Percentiles rank a stretch among this genome's conserved stretches.
Evolutionary conservation across 352 stramenopile genomes (phyloP).

Genomic region (Phytophthora quininea): DNA sequence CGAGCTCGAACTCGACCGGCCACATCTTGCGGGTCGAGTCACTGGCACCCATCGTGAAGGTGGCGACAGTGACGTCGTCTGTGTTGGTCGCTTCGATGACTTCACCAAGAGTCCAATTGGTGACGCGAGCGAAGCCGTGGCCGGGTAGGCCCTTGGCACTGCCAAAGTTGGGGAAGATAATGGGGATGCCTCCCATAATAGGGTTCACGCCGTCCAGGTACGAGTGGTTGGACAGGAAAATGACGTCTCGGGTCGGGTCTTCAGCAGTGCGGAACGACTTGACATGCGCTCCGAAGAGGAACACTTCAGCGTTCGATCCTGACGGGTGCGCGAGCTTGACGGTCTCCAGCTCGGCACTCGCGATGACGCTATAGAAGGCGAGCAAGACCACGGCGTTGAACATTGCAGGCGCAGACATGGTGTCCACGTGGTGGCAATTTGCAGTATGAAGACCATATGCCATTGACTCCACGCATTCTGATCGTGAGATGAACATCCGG

Average conservation of each 20-base stretch:
- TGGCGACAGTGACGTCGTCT: conserved; percentile 25
- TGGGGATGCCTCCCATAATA: conserved; percentile 90
- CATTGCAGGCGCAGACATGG: background rate
- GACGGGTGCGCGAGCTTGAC: conserved; percentile 60
- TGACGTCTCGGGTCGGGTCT: conserved; percentile 52
- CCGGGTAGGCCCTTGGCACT: conserved; percentile 52
- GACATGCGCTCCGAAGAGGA: conserved; percentile 83
- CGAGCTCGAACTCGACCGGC: conserved; percentile 61
- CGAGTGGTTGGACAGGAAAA: conserved; percentile 87
- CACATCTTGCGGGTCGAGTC: conserved; percentile 42
- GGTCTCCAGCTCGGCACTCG: conserved; percentile 43
- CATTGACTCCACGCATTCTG: background rate
- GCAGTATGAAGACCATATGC: background rate
- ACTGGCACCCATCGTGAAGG: conserved; percentile 38
- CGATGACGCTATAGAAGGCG: background rate
- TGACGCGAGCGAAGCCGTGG: conserved; percentile 89
- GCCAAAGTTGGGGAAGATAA: conserved; percentile 94
- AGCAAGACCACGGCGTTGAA: conserved; percentile 1
- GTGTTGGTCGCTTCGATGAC: conserved; percentile 14
- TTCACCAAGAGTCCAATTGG: conserved; percentile 42
- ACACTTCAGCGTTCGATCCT: conserved; percentile 68
- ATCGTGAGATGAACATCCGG: conserved; percentile 4
- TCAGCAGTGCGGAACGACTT: conserved; percentile 57
- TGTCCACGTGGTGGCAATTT: background rate
- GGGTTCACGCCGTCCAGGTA: conserved; percentile 86